These are phyloP conservation scores for Penicillium arizonense DNA, from an alignment of 495 filamentous ascomycete genomes.

Conservation along the genomic window DNA sequence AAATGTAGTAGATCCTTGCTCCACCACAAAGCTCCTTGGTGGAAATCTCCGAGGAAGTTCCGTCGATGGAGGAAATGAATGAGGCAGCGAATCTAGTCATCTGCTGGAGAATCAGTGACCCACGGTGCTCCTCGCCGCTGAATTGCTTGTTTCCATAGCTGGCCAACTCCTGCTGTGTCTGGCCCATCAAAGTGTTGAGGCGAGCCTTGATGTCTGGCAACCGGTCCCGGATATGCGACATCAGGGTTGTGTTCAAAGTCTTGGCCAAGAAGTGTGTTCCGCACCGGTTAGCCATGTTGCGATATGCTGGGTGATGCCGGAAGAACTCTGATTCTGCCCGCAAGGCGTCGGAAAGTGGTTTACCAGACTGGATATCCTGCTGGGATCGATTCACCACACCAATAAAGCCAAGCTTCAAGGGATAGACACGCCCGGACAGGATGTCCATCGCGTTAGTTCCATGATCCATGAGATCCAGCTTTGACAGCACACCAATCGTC, in stretches of 20 bases:
- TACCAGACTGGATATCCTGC: conserved; percentile 96
- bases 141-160: conserved; percentile 99
- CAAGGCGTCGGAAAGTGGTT: conserved; percentile 84
- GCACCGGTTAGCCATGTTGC: conserved; percentile 91
- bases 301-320: conserved; percentile 92
- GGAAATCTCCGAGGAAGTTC: conserved; percentile 96
- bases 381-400: conserved; percentile 98
- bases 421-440: conserved; percentile 92
- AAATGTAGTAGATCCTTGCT: conserved; percentile 98
- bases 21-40: conserved; percentile 98
- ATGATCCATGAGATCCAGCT: conserved; percentile 98
- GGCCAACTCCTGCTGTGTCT: conserved; percentile 97
- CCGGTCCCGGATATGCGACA: conserved; percentile 94
- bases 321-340: conserved; percentile 94
- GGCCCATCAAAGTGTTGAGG: conserved; percentile 96
- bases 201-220: conserved; percentile 97
- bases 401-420: conserved; percentile 95
- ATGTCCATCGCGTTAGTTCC: conserved; percentile 98
- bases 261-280: conserved; percentile 96
- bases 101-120: conserved; percentile 89
- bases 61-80: conserved; percentile 98
- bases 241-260: conserved; percentile 89
- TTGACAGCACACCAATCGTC: conserved; percentile 96
- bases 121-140: conserved; percentile 94
- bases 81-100: conserved; percentile 98